Evolutionary conservation across 2,329 filamentous ascomycete species (phyloP), one percentile per base, ranked within the genome.

Genomic region (Dactylellina sp.): DNA sequence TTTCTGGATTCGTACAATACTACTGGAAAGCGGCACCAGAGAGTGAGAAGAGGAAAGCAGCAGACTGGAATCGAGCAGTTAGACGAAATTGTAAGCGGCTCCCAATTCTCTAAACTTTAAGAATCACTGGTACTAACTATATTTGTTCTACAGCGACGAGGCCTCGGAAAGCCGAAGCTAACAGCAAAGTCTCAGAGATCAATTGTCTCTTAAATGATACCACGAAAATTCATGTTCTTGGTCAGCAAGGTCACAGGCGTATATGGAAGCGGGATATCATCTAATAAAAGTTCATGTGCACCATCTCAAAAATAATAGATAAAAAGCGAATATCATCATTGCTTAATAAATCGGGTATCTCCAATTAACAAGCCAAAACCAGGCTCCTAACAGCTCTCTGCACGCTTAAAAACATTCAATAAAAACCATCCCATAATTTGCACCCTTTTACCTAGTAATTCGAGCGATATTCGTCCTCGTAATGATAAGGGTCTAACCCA

Each of bases 21-120:
- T 81, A 86, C 86, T 22, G 90, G 90, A 1, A 93, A 92, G 83
- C 89, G 89, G 80, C 84, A 85, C 25, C 79, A 81, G 46, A 82
- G 85, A 61, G 86, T 92, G 18, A 94, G 93, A 83, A 92, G 93
- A 82, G 89, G 89, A 16, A 91, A 90, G 79, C 88, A 90, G 76
- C 89, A 91, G 80, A 91, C 86, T 71, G 95, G 95, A 0, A 85
- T 97, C 76, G 89, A 91, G 81, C 92, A 98, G 83, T 84, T 98
- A 72, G 95, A 98, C 77, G 94, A 98, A 82, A 89, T 99, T 57
- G 86, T 95, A 61, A 61, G 70, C 52, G 20, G 14, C 24, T 16
- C 44, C 44, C 18, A 7, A 12, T 4, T 7, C 28, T 32, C 5
- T 42, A 37, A 12, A 24, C 32, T 16, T 18, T 5, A 22, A 32